Conservation (phyloP, 192 early-diverging fungal genomes). For the Coemansia interrupta region DNA sequence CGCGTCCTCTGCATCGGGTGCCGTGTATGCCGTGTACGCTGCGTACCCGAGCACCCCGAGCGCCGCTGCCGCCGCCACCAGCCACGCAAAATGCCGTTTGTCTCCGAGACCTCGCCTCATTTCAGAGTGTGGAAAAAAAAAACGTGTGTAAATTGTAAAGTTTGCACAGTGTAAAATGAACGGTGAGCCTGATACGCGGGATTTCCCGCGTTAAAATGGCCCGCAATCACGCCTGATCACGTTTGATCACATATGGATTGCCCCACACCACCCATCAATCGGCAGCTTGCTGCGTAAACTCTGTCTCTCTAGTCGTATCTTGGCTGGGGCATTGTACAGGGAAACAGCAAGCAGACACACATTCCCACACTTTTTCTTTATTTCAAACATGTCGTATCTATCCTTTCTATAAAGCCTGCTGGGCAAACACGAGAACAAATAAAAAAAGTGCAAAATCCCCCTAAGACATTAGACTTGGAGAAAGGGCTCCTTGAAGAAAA, state of each 20-base stretch:
- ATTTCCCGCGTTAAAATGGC: too few species aligned
- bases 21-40: not conserved
- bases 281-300: too few species aligned
- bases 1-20: slow-evolving; percentile 1
- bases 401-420: not conserved
- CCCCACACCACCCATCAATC: too few species aligned
- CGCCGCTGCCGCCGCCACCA: too few species aligned
- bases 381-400: not conserved
- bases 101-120: slow-evolving; percentile 22
- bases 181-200: too few species aligned
- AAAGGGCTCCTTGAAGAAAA: not conserved
- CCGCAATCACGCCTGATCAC: slow-evolving; percentile 2
- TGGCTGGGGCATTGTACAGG: too few species aligned
- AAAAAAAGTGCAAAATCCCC: not conserved
- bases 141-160: too few species aligned
- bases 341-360: not conserved
- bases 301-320: too few species aligned
- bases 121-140: too few species aligned
- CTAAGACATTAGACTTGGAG: not conserved
- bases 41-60: not conserved
- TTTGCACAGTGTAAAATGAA: too few species aligned
- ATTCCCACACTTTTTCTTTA: not conserved
- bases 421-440: not conserved
- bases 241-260: too few species aligned
- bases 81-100: not conserved